Conservation (phyloP, 371 early-diverging fungal species). For the Chytridiales sp. region DNA sequence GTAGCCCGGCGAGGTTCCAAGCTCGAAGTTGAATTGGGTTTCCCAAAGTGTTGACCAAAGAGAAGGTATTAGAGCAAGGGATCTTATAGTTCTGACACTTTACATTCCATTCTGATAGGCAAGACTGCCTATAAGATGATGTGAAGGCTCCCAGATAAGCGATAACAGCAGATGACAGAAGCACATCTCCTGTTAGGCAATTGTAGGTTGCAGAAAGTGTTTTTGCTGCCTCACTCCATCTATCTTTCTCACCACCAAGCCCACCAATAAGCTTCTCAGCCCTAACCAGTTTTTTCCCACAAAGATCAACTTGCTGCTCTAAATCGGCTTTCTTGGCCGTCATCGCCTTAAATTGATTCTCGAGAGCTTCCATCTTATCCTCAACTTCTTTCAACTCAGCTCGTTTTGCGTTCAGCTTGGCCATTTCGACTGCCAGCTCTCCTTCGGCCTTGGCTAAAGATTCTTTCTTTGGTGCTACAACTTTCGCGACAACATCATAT, state of each 20-base stretch:
- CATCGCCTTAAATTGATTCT: conserved; percentile 49
- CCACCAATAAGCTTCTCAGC: conserved; percentile 61
- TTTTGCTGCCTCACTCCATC: conserved; percentile 54
- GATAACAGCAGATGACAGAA: conserved; percentile 51
- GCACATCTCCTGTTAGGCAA: conserved; percentile 53
- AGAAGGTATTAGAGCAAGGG: conserved; percentile 46
- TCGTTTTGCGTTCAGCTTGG: conserved; percentile 51
- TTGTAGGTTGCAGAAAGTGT: conserved; percentile 40
- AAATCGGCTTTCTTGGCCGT: conserved; percentile 55
- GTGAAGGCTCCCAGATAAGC: conserved; percentile 60
- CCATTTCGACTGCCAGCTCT: conserved; percentile 56
- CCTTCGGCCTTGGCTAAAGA: conserved; percentile 57
- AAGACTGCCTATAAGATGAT: conserved; percentile 43
- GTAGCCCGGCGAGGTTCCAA: conserved; percentile 56
- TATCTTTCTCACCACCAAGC: conserved; percentile 57
- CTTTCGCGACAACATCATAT: conserved; percentile 61
- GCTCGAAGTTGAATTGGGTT: conserved; percentile 54
- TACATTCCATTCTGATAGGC: conserved; percentile 46
- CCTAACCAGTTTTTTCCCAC: conserved; percentile 52
- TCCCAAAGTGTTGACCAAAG: conserved; percentile 46
- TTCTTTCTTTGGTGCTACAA: conserved; percentile 59
- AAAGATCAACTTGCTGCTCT: conserved; percentile 55
- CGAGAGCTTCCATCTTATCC: conserved; percentile 52
- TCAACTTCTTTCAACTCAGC: conserved; percentile 60
- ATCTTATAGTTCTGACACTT: conserved; percentile 34